Base-by-base conservation (phyloP, 352 stramenopile species). In the Phytophthora ramorum region DNA sequence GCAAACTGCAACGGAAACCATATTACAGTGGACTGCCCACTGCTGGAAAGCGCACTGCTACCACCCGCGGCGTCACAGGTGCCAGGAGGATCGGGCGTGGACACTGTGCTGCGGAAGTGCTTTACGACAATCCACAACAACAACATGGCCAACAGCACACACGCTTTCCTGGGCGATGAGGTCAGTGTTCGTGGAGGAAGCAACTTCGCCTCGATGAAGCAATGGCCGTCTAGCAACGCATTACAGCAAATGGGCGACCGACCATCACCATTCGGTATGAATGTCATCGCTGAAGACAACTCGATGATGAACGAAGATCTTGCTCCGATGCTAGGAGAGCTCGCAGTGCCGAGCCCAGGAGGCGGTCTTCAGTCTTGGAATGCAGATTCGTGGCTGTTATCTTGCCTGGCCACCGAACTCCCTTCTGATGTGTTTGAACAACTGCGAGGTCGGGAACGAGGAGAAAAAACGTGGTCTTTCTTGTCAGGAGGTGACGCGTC, bases 91-190 rank as follows among this genome's bases (percentile, higher is more conserved):
- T 59, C 60, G 7, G 71, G 52, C 26, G 81, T 93, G 9, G 87
- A 93, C 55, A 92, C 85, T 28, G 78, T 90, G 47, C 71, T 95
- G n/a, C 84, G 87, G 45, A 95, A 94, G 60, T 92, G 82, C 63
- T 95, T 91, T 57, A 95, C 87, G 32, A 93, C 84, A 7, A 88
- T 93, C 40, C 87, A 95, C 70, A 95, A 95, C 57, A 84, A 91
- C 67, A 92, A 92, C 52, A 71, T 90, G 46, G 81, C 81, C 16
- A 95, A 95, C 71, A 94, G 85, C 59, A 93, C 87, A 5, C 85
- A 93, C 48, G 84, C 87, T 6, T 95, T 94, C 67, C 37, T 95
- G 50, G 87, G 87, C 7, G 87, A 95, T 41, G 87, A 95, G 79
- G 85, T 91, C n/a, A 94, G 85, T 69, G 85, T 95, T 26, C 84